A percentile compares a stretch with the other conserved stretches of the same genome.
These are phyloP conservation scores for Parastagonospora nodorum DNA, from an alignment of 2,329 filamentous ascomycete species.

Conservation along the genomic window DNA sequence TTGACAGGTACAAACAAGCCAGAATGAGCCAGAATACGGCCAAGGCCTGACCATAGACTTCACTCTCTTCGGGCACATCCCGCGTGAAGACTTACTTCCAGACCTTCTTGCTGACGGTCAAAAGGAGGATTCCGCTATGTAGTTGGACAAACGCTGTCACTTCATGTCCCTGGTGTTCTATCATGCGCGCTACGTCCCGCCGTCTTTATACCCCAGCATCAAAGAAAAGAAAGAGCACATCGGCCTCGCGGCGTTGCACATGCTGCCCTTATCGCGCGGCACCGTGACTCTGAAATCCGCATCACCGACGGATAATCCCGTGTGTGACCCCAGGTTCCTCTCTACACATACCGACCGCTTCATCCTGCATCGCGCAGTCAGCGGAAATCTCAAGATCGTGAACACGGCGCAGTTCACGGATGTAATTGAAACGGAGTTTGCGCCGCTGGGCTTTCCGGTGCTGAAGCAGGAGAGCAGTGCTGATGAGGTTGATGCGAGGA, in stretches of 20 bases:
- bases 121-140: conserved; percentile 2
- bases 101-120: conserved; percentile 2
- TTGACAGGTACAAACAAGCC: conserved; percentile 15
- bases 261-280: conserved; percentile 30
- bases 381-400: conserved; percentile 8
- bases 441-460: conserved; percentile 13
- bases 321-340: conserved; percentile 27
- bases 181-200: conserved; percentile 9
- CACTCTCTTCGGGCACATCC: conserved; percentile 15
- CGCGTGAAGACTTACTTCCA: conserved; percentile 9
- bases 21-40: conserved; percentile 23
- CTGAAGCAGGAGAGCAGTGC: conserved; percentile 21
- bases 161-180: conserved; percentile 18
- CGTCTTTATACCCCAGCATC: conserved; percentile 10
- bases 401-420: conserved; percentile 14
- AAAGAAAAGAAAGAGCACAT: conserved; percentile 16
- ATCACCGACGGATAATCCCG: conserved; percentile 16
- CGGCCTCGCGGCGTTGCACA: conserved; percentile 11
- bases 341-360: conserved; percentile 28
- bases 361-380: conserved; percentile 21
- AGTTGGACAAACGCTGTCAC: conserved; percentile 16
- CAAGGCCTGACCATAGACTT: conserved; percentile 23
- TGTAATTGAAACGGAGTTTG: conserved; percentile 16
- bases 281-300: conserved; percentile 21
- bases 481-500: conserved; percentile 30